Conservation (phyloP, 2,329 filamentous ascomycete genomes). For the Aureobasidium uvarum region DNA sequence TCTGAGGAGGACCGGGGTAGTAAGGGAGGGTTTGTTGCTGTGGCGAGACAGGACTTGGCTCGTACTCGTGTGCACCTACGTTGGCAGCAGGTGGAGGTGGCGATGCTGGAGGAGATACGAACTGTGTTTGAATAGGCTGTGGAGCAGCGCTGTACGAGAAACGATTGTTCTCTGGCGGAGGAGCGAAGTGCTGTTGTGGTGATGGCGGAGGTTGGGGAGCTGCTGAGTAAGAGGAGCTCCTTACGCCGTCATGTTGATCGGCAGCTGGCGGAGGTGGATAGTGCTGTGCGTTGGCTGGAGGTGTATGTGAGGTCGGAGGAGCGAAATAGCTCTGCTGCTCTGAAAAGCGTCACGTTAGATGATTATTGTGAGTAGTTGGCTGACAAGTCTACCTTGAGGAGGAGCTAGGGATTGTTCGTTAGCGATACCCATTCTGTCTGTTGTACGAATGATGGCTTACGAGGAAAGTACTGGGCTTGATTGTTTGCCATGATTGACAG, state of each 20-base stretch:
- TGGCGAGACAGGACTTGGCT: slow-evolving; percentile 25
- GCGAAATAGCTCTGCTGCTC: slow-evolving; percentile 27
- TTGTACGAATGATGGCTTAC: slow-evolving; percentile 30
- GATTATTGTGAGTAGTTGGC: not conserved
- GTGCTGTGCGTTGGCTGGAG: slow-evolving; percentile 13
- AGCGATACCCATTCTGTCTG: not conserved
- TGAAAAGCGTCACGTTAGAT: not conserved
- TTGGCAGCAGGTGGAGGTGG: slow-evolving; percentile 20
- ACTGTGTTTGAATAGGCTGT: slow-evolving; percentile 15
- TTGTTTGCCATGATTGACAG: slow-evolving; percentile 23
- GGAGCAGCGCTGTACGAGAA: slow-evolving; percentile 7
- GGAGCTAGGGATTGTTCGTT: slow-evolving; percentile 9
- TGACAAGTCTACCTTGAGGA: slow-evolving; percentile 5
- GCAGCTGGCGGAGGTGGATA: slow-evolving; percentile 17
- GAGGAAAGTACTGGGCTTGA: slow-evolving; percentile 37
- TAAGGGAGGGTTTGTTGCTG: slow-evolving; percentile 37
- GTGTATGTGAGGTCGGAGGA: slow-evolving; percentile 16
- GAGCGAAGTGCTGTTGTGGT: slow-evolving; percentile 28
- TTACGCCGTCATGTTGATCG: not conserved
- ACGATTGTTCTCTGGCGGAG: slow-evolving; percentile 6
- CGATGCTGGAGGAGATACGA: slow-evolving; percentile 21
- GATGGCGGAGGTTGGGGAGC: slow-evolving; percentile 21
- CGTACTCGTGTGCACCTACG: slow-evolving; percentile 2
- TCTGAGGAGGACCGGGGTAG: slow-evolving; percentile 41
- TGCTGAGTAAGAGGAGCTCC: slow-evolving; percentile 17